These are phyloP conservation scores for Saturnispora galanensis DNA, from an alignment of 805 yeast genomes.

Conservation along the genomic window DNA sequence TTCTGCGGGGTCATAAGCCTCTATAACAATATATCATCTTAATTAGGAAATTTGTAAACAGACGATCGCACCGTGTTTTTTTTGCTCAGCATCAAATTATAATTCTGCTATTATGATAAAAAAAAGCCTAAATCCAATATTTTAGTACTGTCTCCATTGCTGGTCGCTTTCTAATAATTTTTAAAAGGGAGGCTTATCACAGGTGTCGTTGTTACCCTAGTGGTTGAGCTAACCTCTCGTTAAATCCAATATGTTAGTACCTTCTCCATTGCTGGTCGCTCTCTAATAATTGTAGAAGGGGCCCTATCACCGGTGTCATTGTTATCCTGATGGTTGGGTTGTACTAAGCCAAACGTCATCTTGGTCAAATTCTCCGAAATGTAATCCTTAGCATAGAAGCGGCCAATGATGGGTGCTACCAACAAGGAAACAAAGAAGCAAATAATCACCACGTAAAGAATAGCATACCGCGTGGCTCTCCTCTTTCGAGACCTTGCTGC, in stretches of 20 bases:
- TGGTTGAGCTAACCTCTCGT: too few species aligned
- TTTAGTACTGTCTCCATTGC: constrained; percentile 16
- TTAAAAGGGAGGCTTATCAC: constrained; percentile 41
- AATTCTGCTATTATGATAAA: not conserved
- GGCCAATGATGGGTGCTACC: constrained; percentile 38
- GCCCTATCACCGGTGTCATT: constrained; percentile 59
- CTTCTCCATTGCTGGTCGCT: constrained; percentile 19
- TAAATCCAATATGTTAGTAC: constrained; percentile 23
- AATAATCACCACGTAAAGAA: constrained; percentile 36
- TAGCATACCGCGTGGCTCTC: constrained; percentile 35
- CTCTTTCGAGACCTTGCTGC: constrained; percentile 31
- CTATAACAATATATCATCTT: not conserved
- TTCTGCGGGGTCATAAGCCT: not conserved
- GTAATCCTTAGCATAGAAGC: constrained; percentile 8
- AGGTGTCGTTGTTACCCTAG: constrained; percentile 61
- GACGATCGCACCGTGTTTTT: not conserved
- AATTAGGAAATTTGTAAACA: not conserved
- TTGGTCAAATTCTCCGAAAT: constrained; percentile 13
- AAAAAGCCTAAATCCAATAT: constrained; percentile 21
- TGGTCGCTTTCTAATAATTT: constrained; percentile 28
- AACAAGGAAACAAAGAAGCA: constrained; percentile 32
- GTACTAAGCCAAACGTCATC: constrained; percentile 33
- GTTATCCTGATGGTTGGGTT: constrained; percentile 50
- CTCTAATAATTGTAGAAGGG: constrained; percentile 33
- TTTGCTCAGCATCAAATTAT: not conserved